These are phyloP conservation scores for Dactylellina leptospora DNA, from an alignment of 2,329 filamentous ascomycete species.

Conservation along the genomic window DNA sequence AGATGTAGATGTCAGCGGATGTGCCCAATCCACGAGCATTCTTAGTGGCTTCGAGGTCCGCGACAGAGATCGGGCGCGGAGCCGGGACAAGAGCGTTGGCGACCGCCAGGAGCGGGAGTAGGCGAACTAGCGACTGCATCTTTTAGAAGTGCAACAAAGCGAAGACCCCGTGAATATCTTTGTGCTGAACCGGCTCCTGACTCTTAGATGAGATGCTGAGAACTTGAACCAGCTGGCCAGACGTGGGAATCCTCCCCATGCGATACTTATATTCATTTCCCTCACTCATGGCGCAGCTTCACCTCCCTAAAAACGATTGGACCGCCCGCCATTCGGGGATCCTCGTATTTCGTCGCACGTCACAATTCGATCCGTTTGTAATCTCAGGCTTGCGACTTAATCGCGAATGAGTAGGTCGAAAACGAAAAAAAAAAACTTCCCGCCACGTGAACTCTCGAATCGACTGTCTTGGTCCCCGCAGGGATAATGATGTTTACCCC, in stretches of 20 bases:
- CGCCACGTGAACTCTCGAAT: conserved; percentile 28
- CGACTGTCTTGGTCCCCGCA: conserved; percentile 15
- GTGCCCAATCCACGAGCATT: conserved; percentile 38
- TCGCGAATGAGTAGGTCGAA: conserved; percentile 32
- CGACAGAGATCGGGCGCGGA: conserved; percentile 17
- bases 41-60: neutral
- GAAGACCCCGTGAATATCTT: conserved; percentile 7
- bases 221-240: neutral
- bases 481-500: conserved; percentile 23
- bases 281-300: too few relatives aligned
- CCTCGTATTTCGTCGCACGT: conserved; percentile 17
- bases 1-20: conserved; percentile 28
- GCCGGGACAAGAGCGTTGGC: conserved; percentile 44
- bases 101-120: conserved; percentile 40
- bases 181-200: conserved; percentile 15
- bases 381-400: conserved; percentile 21
- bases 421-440: neutral
- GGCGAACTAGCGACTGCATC: conserved; percentile 38
- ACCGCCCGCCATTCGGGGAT: neutral
- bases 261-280: conserved; percentile 33
- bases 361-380: conserved; percentile 14
- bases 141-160: too few relatives aligned
- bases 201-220: neutral
- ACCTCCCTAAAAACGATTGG: conserved; percentile 33
- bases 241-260: neutral